Conservation (phyloP, 2,329 filamentous ascomycete genomes). For the Tolypocladium tropicale region DNA sequence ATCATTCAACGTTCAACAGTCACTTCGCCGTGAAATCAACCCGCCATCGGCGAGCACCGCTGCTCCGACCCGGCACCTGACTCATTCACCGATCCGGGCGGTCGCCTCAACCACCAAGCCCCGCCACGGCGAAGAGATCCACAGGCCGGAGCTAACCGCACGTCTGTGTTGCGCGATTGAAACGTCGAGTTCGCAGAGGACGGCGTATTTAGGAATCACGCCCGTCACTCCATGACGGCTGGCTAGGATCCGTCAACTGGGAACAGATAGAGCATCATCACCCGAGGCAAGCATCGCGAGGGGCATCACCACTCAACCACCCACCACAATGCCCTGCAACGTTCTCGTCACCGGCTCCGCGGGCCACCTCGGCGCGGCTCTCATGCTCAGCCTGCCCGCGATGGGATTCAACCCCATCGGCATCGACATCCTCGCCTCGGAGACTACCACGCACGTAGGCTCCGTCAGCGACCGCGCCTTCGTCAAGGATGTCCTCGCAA, state of each 20-base stretch:
- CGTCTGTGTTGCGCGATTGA: background rate
- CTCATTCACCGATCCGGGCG: background rate
- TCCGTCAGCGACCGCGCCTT: conserved; percentile 26
- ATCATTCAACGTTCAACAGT: background rate
- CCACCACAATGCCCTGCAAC: conserved; percentile 5
- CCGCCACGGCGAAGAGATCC: background rate
- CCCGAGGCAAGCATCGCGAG: background rate
- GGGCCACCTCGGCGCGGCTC: conserved; percentile 33
- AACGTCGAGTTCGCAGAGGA: background rate
- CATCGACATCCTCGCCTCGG: conserved; percentile 29
- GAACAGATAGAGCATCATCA: background rate
- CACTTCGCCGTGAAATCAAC: background rate
- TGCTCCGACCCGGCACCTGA: background rate
- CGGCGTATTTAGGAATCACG: background rate
- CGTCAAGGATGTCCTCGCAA: conserved; percentile 18
- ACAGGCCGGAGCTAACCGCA: background rate
- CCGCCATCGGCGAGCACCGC: background rate
- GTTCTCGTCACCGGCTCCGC: conserved; percentile 36
- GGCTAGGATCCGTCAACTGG: background rate
- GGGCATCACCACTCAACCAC: background rate
- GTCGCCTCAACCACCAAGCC: background rate
- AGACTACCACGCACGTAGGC: conserved; percentile 24
- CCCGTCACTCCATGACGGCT: background rate
- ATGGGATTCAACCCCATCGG: conserved; percentile 30
- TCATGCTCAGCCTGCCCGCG: conserved; percentile 30